These are phyloP conservation scores for Alternaria gansuensis DNA, from an alignment of 2,329 filamentous ascomycete species.

Conservation along the genomic window DNA sequence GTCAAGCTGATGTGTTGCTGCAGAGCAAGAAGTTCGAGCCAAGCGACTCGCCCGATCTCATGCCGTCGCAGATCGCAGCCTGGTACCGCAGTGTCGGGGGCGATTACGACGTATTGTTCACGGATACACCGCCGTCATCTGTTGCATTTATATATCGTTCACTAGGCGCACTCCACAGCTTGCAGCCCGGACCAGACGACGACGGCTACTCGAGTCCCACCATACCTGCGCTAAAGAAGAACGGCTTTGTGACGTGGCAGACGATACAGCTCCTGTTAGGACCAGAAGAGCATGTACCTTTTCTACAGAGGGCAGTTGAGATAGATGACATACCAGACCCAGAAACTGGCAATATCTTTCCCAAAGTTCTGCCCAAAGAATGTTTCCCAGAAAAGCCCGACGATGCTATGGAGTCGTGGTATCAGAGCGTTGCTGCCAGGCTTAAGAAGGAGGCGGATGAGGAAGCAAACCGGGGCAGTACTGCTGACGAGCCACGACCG, in stretches of 20 bases:
- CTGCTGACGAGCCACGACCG: constrained; percentile 38
- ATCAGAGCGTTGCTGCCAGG: constrained; percentile 76
- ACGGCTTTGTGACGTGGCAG: constrained; percentile 93
- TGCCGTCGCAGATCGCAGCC: constrained; percentile 58
- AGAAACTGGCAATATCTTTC: constrained; percentile 66
- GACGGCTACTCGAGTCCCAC: constrained; percentile 77
- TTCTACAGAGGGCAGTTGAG: constrained; percentile 80
- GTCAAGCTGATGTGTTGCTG: constrained; percentile 24
- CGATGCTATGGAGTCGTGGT: constrained; percentile 84
- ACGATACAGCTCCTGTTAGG: constrained; percentile 87
- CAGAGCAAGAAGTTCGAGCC: constrained; percentile 57
- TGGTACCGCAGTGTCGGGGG: constrained; percentile 61
- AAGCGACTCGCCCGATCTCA: constrained; percentile 58
- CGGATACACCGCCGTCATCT: constrained; percentile 74
- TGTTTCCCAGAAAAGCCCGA: constrained; percentile 78
- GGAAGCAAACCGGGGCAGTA: constrained; percentile 35
- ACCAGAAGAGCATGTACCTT: constrained; percentile 86
- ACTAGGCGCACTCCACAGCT: constrained; percentile 86
- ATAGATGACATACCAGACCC: constrained; percentile 80
- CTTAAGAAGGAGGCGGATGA: constrained; percentile 69
- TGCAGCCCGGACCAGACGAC: constrained; percentile 73
- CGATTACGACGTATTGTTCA: constrained; percentile 71
- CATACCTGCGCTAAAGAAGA: constrained; percentile 81
- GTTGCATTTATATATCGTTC: constrained; percentile 94
- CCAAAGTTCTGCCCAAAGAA: constrained; percentile 70